Conservation (phyloP, 129 eudicot genomes). For the Saposhnikovia divaricata region DNA sequence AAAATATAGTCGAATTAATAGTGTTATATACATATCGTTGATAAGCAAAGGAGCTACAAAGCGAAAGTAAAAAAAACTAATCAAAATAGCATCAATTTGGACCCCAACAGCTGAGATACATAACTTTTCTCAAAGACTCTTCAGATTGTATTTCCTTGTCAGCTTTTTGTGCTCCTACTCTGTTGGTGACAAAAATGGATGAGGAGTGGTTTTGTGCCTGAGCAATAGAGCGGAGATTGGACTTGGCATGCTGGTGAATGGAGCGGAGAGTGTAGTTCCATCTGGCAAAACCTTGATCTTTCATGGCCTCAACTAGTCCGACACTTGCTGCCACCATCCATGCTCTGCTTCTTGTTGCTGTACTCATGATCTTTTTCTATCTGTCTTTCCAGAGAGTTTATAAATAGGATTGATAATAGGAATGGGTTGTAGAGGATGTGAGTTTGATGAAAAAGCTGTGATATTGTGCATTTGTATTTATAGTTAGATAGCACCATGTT, state of each 20-base stretch:
- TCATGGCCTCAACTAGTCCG: conserved; percentile 15
- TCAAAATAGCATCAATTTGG: not conserved
- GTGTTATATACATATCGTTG: not conserved
- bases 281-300: conserved; percentile 24
- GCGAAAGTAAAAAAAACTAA: not conserved
- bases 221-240: conserved; percentile 8
- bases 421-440: too few species aligned
- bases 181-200: not conserved
- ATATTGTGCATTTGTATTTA: too few species aligned
- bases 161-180: not conserved
- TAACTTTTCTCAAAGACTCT: conserved; percentile 10
- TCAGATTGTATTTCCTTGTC: conserved; percentile 7
- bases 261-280: conserved; percentile 21
- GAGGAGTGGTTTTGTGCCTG: conserved; percentile 13
- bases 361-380: not conserved
- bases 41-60: not conserved
- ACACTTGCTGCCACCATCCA: conserved; percentile 22
- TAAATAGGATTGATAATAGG: too few species aligned
- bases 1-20: too few species aligned
- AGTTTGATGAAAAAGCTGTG: too few species aligned
- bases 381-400: too few species aligned
- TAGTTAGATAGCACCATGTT: too few species aligned
- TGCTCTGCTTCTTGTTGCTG: conserved; percentile 8
- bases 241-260: conserved; percentile 18
- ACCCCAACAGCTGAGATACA: not conserved